These are phyloP conservation scores for Myxozyma sirexii DNA, from an alignment of 805 yeast species.

Conservation along the genomic window DNA sequence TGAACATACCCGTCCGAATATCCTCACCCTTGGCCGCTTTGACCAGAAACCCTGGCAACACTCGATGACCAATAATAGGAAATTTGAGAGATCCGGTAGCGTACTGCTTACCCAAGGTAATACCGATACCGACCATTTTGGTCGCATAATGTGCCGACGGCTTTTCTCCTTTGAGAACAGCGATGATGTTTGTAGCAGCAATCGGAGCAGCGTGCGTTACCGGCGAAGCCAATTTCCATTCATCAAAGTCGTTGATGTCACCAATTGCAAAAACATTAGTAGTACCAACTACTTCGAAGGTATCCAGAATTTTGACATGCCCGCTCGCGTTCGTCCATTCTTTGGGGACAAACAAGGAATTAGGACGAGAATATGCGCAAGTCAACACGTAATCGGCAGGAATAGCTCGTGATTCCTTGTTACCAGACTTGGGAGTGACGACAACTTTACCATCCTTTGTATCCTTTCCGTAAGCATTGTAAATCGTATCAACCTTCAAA, in stretches of 20 bases:
- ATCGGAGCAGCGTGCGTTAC: background rate
- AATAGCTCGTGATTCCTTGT: background rate
- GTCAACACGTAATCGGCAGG: constrained; percentile 16
- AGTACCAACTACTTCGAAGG: constrained; percentile 1
- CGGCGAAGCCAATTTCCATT: constrained; percentile 13
- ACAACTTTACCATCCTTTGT: constrained; percentile 6
- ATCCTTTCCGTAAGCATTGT: constrained; percentile 15
- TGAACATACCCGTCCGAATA: background rate
- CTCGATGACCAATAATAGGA: background rate
- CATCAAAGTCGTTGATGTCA: constrained; percentile 16
- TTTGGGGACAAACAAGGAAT: constrained; percentile 4
- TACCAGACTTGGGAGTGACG: background rate
- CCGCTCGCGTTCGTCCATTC: constrained; percentile 9
- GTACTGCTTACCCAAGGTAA: background rate
- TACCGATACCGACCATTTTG: background rate
- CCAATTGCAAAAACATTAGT: constrained; percentile 19
- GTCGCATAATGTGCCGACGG: background rate
- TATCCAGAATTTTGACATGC: constrained; percentile 2
- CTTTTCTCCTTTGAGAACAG: background rate
- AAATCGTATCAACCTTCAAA: constrained; percentile 29
- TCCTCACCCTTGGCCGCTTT: background rate
- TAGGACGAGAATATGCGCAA: constrained; percentile 1
- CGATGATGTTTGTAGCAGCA: background rate
- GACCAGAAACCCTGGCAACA: background rate
- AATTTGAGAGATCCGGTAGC: background rate